phyloP scores from a whole-genome alignment of 2,329 filamentous ascomycete genomes.

The Claviceps sorghi region DNA sequence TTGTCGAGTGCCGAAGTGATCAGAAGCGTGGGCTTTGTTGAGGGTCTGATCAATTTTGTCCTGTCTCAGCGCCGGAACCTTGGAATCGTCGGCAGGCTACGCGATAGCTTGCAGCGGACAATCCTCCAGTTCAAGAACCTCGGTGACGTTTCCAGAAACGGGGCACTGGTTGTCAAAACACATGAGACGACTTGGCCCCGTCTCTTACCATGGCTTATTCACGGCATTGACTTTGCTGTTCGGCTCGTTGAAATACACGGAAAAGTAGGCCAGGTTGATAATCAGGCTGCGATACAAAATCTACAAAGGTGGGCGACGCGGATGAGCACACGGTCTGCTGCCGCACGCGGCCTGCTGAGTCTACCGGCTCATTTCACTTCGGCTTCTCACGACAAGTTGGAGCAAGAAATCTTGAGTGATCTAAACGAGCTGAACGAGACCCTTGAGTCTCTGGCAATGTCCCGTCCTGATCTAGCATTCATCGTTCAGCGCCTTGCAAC shows the following conservation, averaged over 20 bases:
- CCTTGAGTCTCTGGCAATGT: constrained; percentile 24
- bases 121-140: constrained; percentile 24
- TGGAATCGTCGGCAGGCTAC: constrained; percentile 21
- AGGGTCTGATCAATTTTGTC: constrained; percentile 61
- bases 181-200: constrained; percentile 13
- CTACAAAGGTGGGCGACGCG: constrained; percentile 36
- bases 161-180: constrained; percentile 9
- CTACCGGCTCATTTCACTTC: constrained; percentile 39
- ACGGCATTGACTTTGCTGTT: constrained; percentile 48
- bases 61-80: constrained; percentile 44
- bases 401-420: constrained; percentile 20
- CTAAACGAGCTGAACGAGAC: constrained; percentile 23
- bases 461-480: constrained; percentile 46
- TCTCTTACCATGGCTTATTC: constrained; percentile 45
- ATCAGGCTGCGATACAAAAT: constrained; percentile 26
- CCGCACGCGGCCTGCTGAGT: constrained; percentile 26
- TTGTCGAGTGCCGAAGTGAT: constrained; percentile 66
- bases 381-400: constrained; percentile 18
- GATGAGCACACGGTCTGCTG: constrained; percentile 29
- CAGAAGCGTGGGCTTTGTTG: constrained; percentile 70
- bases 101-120: constrained; percentile 24
- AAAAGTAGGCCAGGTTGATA: constrained; percentile 42
- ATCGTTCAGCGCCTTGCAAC: constrained; percentile 49
- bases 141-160: constrained; percentile 13
- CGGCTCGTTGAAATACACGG: constrained; percentile 52